Base-by-base conservation (phyloP, 2,329 filamentous ascomycete species). In the Conoideocrella luteorostrata region DNA sequence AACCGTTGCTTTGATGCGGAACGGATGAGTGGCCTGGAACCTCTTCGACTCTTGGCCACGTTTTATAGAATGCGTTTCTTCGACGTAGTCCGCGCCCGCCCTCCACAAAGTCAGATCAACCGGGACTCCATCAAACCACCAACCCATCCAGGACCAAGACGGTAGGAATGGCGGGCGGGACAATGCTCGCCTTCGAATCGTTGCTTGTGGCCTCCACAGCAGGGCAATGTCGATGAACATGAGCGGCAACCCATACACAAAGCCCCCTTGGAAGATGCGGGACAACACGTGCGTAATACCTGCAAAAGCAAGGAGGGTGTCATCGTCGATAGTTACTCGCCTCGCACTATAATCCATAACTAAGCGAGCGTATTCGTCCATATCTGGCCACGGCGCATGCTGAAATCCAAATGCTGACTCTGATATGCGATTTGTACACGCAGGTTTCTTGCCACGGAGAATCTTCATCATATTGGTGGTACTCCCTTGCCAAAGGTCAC, bases 61-160 rank as follows among this genome's bases (percentile, higher is more conserved):
- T 37, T 60, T 64, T 4, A 51, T 51, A 1, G 56, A 48, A 9
- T 53, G 56, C 6, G 63, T 57, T 22, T 66, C 61, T 47, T 68
- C 64, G 9, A 71, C 60, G 41, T 70, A 70, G 50, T 71, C 68
- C 7, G 65, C 64, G 2, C 66, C 63, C 1, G 67, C 66, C 38
- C 61, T 61, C 68, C 68, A 71, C 10, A 71, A 54, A 5, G 55
- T 57, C 44, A 70, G 48, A 42, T 71, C 68, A 12, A 66, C 64
- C 5, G 67, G 60, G 12, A 70, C 57, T 22, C 62, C 65, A 44
- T 71, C 68, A 44, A 67, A 69, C 62, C 66, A 69, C 68, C 68
- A 71, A 18, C 68, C 68, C 62, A 71, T 66, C 68, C 68, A 71
- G 23, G 67, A 68, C 68, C 68, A 71, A 4, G 65, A 68, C 0